Percentiles rank a stretch among this genome's conserved stretches.
These are phyloP conservation scores for carrot (Daucus carota) DNA, from an alignment of 129 eudicot species.

Conservation along the genomic window DH1_v3.0 NC_030385.2:42046001-42046500, in stretches of 20 bases:
- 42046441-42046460: conserved; percentile 2
- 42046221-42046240: conserved; percentile 19
- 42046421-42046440: neutral
- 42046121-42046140: conserved; percentile 43
- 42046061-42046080: neutral
- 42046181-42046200: conserved; percentile 69
- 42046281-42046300: neutral
- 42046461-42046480: neutral
- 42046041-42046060: neutral
- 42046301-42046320: neutral
- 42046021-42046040: neutral
- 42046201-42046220: conserved; percentile 44
- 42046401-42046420: neutral
- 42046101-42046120: neutral
- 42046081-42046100: neutral
- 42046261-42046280: conserved; percentile 33
- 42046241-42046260: conserved; percentile 30
- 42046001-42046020: neutral
- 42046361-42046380: neutral
- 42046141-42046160: conserved; percentile 76
- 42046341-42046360: neutral
- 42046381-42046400: neutral
- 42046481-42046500: conserved; percentile 8
- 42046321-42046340: neutral
- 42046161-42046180: conserved; percentile 33